Base-by-base conservation (phyloP, 225 moss, liverwort and hornwort species). In the Polytrichum formosum region DNA sequence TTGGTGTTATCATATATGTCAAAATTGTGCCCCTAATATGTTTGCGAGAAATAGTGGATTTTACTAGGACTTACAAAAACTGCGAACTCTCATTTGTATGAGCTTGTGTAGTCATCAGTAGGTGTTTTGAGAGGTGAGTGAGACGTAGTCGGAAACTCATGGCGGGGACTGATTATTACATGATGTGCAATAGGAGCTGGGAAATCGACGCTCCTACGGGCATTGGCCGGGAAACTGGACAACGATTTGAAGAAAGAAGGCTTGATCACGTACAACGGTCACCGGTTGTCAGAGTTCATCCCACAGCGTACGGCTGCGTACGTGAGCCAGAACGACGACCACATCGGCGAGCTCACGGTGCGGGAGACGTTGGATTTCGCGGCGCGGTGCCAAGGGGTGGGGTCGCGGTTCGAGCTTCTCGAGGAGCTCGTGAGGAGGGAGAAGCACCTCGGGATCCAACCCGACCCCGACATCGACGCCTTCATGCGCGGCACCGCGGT, bases 301-400 rank as follows among this genome's bases (percentile, higher is more conserved):
- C 82, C 82, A 4, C 81, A 84, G 70, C 72, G 81, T 62, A 84
- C 87, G 29, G 22, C 75, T 1, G 46, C 82, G 23, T 84, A 84
- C 62, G 72, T 87, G n/a, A 82, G 84, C 61, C 77, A 82, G 61
- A 72, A 84, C 54, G 84, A 87, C 68, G 72, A 81, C 13, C 87
- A 87, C 53, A 79, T 84, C 19, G 77, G 84, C 62, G 84, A 87
- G 1, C 25, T 82, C 61, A 87, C 79, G 13, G 77, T 87, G 3
- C 37, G 73, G 16, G 82, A 87, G 76, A 87, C 87, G 6, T 68
- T 87, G 7, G 79, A 87, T 53, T 87, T 87, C 72, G 76, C 74
- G 6, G 84, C 78, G 28, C 73, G 87, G n/a, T 87, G 81, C 29
- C 79, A 87, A 77, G 84, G 87, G 18, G 79, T 84, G 66, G 84